phyloP scores from a whole-genome alignment of 202 grass and related monocot species.

The Panicum hallii region DNA sequence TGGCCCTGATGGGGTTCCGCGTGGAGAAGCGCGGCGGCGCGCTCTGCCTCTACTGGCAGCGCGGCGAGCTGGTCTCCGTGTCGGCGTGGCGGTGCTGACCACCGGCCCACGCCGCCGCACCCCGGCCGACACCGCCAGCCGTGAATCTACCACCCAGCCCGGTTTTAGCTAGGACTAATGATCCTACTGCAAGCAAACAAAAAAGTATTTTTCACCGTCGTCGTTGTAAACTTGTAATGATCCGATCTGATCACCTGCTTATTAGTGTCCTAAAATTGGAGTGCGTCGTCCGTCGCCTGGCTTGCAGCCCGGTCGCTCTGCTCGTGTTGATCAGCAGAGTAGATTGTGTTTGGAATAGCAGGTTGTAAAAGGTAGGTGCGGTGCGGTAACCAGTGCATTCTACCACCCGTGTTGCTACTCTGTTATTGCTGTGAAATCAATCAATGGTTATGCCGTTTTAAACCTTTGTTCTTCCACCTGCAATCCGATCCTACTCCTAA shows the following conservation, averaged over 20 bases:
- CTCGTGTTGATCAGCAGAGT: slow-evolving; percentile 45
- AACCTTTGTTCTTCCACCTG: not conserved
- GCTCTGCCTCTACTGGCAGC: slow-evolving; percentile 83
- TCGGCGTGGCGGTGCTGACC: slow-evolving; percentile 82
- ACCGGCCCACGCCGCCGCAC: not conserved
- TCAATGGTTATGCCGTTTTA: slow-evolving; percentile 37
- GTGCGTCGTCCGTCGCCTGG: slow-evolving; percentile 50
- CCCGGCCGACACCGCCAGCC: not conserved
- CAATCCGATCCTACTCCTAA: not conserved
- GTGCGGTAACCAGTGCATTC: slow-evolving; percentile 49
- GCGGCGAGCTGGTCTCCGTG: slow-evolving; percentile 71
- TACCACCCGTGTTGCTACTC: slow-evolving; percentile 41
- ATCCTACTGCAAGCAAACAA: slow-evolving; percentile 45
- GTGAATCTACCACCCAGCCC: slow-evolving; percentile 27
- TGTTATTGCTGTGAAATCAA: slow-evolving; percentile 47
- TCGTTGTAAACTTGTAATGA: slow-evolving; percentile 45
- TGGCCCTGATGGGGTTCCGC: slow-evolving; percentile 72
- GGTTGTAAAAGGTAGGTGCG: slow-evolving; percentile 39
- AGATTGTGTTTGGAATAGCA: slow-evolving; percentile 25
- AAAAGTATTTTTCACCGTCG: slow-evolving; percentile 39
- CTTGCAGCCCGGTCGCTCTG: slow-evolving; percentile 53
- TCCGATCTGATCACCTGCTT: slow-evolving; percentile 45
- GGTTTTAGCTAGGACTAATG: slow-evolving; percentile 75
- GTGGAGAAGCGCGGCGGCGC: slow-evolving; percentile 74
- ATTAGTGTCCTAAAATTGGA: slow-evolving; percentile 52